Evolutionary conservation across 345 rosid genomes (phyloP).

Genomic region (Streptanthus diversifolius): DNA sequence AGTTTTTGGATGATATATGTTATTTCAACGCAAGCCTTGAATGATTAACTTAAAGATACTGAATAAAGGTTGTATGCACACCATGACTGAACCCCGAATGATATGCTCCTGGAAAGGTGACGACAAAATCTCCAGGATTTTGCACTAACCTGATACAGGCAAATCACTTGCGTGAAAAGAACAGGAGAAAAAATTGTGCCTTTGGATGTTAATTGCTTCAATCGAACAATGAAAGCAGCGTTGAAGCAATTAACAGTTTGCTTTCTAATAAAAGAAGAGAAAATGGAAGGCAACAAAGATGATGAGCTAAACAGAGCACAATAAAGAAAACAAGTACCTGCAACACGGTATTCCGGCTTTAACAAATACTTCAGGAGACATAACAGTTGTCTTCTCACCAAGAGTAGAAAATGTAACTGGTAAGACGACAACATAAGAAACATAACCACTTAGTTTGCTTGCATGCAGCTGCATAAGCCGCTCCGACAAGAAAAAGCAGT

Average conservation of each 20-base stretch:
- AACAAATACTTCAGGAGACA: conserved; percentile 95
- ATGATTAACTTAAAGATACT: neutral
- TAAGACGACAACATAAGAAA: conserved; percentile 4
- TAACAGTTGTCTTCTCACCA: conserved; percentile 96
- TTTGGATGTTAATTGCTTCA: neutral
- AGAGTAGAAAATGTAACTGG: conserved; percentile 83
- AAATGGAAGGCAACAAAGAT: neutral
- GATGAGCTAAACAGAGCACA: conserved; percentile 28
- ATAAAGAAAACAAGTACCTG: conserved; percentile 52
- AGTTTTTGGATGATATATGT: neutral
- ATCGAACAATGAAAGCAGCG: neutral
- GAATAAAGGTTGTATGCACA: conserved; percentile 30
- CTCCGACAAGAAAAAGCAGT: neutral
- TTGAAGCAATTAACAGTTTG: neutral
- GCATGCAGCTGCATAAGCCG: neutral
- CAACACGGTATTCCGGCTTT: conserved; percentile 95
- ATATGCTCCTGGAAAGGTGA: conserved; percentile 98
- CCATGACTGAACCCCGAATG: conserved; percentile 99
- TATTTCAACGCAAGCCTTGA: conserved; percentile 8
- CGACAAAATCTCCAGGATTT: conserved; percentile 92
- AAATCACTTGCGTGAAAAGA: neutral
- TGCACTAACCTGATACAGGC: conserved; percentile 69
- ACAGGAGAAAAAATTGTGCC: neutral
- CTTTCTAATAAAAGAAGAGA: neutral
- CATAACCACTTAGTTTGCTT: conserved; percentile 8